Evolutionary conservation across 2,329 filamentous ascomycete species (phyloP).

Genomic region (Zalaria sp.): DNA sequence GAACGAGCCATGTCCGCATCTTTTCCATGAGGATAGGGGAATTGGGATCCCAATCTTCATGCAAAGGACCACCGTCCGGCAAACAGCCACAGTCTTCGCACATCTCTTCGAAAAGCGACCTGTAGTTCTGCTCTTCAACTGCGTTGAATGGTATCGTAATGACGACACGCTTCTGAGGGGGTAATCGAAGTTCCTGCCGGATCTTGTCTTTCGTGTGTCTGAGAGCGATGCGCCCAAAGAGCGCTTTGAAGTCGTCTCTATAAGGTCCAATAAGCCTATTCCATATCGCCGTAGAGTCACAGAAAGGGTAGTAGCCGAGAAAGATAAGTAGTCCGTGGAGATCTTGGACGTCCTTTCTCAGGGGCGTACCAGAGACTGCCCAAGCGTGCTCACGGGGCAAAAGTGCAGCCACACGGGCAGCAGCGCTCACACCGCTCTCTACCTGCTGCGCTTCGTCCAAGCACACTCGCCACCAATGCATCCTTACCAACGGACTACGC

Average conservation of each 20-base stretch:
- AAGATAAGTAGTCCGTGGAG: conserved; percentile 72
- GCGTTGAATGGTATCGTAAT: conserved; percentile 83
- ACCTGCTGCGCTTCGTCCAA: conserved; percentile 79
- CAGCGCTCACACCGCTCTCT: conserved; percentile 72
- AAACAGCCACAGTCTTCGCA: conserved; percentile 54
- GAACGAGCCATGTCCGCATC: conserved; percentile 69
- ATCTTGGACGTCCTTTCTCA: conserved; percentile 67
- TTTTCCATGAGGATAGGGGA: conserved; percentile 42
- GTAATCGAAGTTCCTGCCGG: conserved; percentile 63
- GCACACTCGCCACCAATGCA: conserved; percentile 77
- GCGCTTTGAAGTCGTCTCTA: conserved; percentile 43
- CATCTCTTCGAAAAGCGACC: conserved; percentile 61
- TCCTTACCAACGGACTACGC: conserved; percentile 62
- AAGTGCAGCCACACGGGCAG: conserved; percentile 63
- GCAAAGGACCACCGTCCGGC: conserved; percentile 46
- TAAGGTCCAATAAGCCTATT: conserved; percentile 39
- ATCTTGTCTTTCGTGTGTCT: conserved; percentile 78
- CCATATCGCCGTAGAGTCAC: conserved; percentile 51
- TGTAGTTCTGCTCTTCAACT: conserved; percentile 83
- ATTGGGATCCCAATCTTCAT: conserved; percentile 50
- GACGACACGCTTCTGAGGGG: conserved; percentile 70
- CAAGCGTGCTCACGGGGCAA: conserved; percentile 80
- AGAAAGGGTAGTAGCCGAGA: conserved; percentile 64
- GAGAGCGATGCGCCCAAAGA: conserved; percentile 61
- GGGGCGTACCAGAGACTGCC: conserved; percentile 83